Evolutionary conservation across 78 protist species (phyloP).

Genomic region (Cavenderia fasciculata): DNA sequence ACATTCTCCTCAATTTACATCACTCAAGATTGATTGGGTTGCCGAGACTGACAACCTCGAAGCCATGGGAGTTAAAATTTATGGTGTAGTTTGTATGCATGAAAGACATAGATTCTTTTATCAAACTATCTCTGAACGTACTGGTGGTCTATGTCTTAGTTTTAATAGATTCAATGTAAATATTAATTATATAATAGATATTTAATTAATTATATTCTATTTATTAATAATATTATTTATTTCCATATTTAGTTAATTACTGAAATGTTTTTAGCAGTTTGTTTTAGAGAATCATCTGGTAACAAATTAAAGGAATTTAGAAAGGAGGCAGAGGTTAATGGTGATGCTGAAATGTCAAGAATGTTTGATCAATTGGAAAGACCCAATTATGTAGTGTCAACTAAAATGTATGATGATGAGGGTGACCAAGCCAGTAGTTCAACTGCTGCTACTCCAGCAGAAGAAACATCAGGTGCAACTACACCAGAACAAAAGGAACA

Average conservation of each 20-base stretch:
- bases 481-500: not conserved
- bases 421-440: not conserved
- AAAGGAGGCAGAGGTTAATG: constrained; percentile 34
- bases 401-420: not conserved
- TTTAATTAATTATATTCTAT: not conserved
- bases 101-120: constrained; percentile 47
- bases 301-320: constrained; percentile 56
- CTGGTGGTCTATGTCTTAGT: constrained; percentile 55
- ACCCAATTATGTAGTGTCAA: constrained; percentile 22
- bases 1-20: constrained; percentile 63
- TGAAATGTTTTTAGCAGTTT: constrained; percentile 81
- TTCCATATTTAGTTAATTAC: constrained; percentile 20
- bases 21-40: constrained; percentile 57
- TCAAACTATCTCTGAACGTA: constrained; percentile 58
- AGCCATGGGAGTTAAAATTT: constrained; percentile 60
- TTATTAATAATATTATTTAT: not conserved
- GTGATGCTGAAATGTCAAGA: constrained; percentile 13
- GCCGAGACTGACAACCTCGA: constrained; percentile 44
- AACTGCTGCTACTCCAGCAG: constrained; percentile 6
- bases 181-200: not conserved
- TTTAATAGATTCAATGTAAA: constrained; percentile 46
- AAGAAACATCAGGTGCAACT: not conserved
- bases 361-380: constrained; percentile 55
- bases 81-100: constrained; percentile 71
- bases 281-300: constrained; percentile 65